Conservation (phyloP, 176 grass and related monocot species). For the Puccinellia tenuiflora region DNA sequence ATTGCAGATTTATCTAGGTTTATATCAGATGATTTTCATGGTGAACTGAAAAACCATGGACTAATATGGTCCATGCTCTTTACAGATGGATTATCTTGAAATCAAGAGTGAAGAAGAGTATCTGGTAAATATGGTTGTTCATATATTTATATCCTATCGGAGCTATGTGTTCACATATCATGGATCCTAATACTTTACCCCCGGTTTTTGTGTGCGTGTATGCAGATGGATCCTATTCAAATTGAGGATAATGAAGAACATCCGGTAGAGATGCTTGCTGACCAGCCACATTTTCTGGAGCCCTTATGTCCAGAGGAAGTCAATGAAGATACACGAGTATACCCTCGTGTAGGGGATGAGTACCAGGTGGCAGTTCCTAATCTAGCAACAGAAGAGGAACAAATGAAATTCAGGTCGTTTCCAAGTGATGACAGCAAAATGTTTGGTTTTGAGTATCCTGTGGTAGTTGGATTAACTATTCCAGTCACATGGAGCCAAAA, state of each 20-base stretch:
- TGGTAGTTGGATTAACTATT: slow-evolving; percentile 53
- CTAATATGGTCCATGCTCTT: slow-evolving; percentile 23
- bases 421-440: slow-evolving; percentile 12
- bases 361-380: slow-evolving; percentile 73
- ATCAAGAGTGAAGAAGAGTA: slow-evolving; percentile 49
- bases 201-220: not conserved
- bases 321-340: slow-evolving; percentile 56
- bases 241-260: slow-evolving; percentile 48
- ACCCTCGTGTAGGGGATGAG: slow-evolving; percentile 69
- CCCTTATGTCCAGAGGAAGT: slow-evolving; percentile 47
- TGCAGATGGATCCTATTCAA: slow-evolving; percentile 63
- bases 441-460: slow-evolving; percentile 37
- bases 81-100: slow-evolving; percentile 77
- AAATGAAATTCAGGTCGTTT: slow-evolving; percentile 13
- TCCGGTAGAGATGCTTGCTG: slow-evolving; percentile 42
- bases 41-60: not conserved
- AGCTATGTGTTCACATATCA: slow-evolving; percentile 8
- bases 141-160: slow-evolving; percentile 7
- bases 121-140: slow-evolving; percentile 32
- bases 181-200: slow-evolving; percentile 8
- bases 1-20: slow-evolving; percentile 15
- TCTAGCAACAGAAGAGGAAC: slow-evolving; percentile 36
- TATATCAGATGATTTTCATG: not conserved
- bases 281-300: slow-evolving; percentile 49
- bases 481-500: slow-evolving; percentile 56